Conservation (phyloP, 1,284 basidiomycete species). For the Cutaneotrichosporon mucoides region DNA sequence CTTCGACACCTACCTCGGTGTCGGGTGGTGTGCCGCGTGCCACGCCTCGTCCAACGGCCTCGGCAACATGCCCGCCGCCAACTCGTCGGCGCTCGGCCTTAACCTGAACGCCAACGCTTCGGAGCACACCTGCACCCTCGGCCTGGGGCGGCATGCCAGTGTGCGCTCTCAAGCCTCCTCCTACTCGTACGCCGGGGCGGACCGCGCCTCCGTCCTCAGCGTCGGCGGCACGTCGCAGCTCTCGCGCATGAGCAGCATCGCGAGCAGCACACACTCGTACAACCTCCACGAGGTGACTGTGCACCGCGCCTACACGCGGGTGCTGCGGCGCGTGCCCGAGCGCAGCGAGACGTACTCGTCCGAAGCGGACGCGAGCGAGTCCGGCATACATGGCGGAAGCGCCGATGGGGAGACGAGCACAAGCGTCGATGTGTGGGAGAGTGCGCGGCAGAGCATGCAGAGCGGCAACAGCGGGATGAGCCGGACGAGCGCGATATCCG, state of each 20-base stretch:
- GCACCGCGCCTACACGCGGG: constrained; percentile 22
- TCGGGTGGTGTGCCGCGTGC: not conserved
- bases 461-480: too few relatives aligned
- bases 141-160: not conserved
- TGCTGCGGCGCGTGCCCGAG: constrained; percentile 16
- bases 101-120: not conserved
- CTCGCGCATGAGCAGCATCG: constrained; percentile 10
- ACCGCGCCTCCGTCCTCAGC: not conserved
- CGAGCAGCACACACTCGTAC: constrained; percentile 9
- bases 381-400: not conserved
- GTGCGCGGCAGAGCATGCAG: not conserved
- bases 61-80: not conserved
- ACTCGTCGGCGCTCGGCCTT: not conserved
- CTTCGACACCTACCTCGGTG: not conserved
- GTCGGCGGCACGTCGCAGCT: not conserved
- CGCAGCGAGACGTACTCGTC: not conserved
- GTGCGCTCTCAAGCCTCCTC: not conserved
- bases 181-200: not conserved
- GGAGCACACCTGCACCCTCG: not conserved
- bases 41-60: not conserved
- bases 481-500: too few relatives aligned
- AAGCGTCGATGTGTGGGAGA: not conserved
- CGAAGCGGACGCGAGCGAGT: not conserved
- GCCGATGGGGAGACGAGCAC: not conserved
- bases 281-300: constrained; percentile 21